A percentile compares a stretch with the other conserved stretches of the same genome.
Conservation (phyloP, 208 protist species). For the Acanthamoeba divionensis region DNA sequence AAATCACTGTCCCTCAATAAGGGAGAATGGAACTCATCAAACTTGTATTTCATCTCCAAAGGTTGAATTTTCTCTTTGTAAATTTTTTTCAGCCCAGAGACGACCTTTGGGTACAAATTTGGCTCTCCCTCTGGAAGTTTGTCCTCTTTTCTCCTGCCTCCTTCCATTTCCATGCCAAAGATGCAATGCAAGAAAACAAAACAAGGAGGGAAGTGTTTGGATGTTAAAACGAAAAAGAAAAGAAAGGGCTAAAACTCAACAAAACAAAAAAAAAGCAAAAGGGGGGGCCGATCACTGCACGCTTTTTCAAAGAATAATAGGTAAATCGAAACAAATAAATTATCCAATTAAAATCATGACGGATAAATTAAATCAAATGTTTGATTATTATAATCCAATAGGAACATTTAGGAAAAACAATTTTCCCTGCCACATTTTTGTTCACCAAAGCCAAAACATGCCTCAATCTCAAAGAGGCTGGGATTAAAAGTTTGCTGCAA, state of each 20-base stretch:
- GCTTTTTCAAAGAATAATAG: no score
- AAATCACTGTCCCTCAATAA: constrained; percentile 67
- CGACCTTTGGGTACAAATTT: constrained; percentile 29
- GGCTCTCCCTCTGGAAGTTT: constrained; percentile 5
- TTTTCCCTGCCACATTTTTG: no score
- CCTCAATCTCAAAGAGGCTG: no score
- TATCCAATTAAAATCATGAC: no score
- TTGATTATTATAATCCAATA: no score
- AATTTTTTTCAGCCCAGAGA: constrained; percentile 58
- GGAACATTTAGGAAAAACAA: no score
- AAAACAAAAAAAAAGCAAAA: neutral
- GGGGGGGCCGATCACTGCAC: neutral
- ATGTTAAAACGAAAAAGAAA: neutral
- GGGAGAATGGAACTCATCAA: constrained; percentile 67
- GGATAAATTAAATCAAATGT: no score
- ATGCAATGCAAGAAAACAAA: no score
- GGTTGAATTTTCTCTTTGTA: constrained; percentile 58
- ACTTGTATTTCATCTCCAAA: constrained; percentile 63
- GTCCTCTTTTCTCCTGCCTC: neutral
- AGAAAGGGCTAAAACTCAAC: neutral
- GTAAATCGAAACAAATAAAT: no score
- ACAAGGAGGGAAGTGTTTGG: no score
- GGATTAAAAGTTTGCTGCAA: no score
- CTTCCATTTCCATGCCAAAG: neutral
- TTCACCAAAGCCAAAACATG: no score